Evolutionary conservation across 2,329 filamentous ascomycete genomes (phyloP).

Genomic region (Fusarium transvaalense): DNA sequence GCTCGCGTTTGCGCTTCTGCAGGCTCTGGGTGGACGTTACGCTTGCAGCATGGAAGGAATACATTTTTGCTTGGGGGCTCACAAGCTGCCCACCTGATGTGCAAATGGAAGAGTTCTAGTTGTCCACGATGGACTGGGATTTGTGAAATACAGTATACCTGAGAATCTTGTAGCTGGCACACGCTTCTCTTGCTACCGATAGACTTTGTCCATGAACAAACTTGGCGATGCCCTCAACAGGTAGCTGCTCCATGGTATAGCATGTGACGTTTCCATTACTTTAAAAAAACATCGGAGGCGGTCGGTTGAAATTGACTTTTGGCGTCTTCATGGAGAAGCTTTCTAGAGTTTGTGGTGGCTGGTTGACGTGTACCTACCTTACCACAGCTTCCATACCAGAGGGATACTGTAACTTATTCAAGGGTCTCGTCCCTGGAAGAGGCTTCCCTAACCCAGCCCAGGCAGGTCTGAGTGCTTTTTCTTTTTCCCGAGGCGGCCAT

Average conservation of each 20-base stretch:
- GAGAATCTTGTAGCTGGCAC: background rate
- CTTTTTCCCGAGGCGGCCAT: conserved; percentile 16
- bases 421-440: conserved; percentile 5
- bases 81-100: conserved; percentile 19
- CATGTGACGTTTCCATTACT: conserved; percentile 1
- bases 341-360: conserved; percentile 28
- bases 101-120: conserved; percentile 3
- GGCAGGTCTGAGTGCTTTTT: background rate
- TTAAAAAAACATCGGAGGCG: conserved; percentile 12
- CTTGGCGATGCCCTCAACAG: background rate
- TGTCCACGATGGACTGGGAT: background rate
- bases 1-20: conserved; percentile 29
- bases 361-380: conserved; percentile 8
- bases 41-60: conserved; percentile 28
- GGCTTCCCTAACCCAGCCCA: background rate
- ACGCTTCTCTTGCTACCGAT: background rate
- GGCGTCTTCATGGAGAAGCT: conserved; percentile 12
- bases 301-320: conserved; percentile 40
- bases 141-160: background rate
- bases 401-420: background rate
- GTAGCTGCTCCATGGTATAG: background rate
- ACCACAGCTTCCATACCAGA: background rate
- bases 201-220: background rate
- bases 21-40: conserved; percentile 22
- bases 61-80: conserved; percentile 17